These are phyloP conservation scores for Suillus bovinus DNA, from an alignment of 768 basidiomycete species.

Conservation along the genomic window DNA sequence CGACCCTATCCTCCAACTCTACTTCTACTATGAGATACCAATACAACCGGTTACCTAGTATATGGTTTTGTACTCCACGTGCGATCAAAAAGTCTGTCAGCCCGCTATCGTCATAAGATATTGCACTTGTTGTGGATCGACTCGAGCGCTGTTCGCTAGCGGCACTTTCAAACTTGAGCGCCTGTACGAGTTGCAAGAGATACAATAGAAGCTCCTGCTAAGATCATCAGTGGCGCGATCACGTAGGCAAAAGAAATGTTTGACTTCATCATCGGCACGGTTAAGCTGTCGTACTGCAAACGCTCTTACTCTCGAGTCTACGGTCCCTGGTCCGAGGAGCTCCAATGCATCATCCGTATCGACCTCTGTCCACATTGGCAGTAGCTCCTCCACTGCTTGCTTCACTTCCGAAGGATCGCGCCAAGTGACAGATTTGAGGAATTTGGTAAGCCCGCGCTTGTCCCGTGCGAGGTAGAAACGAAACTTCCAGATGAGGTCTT, in stretches of 20 bases:
- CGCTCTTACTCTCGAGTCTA: conserved; percentile 89
- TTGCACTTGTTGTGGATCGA: too few species aligned
- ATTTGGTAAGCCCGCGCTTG: conserved; percentile 94
- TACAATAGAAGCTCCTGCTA: conserved; percentile 87
- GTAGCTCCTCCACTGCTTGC: conserved; percentile 93
- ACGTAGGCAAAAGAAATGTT: conserved; percentile 9
- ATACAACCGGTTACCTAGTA: conserved; percentile 89
- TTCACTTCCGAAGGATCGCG: conserved; percentile 94
- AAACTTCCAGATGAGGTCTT: conserved; percentile 98
- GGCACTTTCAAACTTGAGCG: conserved; percentile 91
- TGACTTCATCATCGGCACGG: conserved; percentile 92
- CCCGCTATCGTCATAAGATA: too few species aligned
- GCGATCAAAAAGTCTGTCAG: conserved; percentile 90
- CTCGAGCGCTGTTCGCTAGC: conserved; percentile 76
- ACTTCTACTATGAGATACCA: conserved; percentile 99
- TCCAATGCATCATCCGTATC: conserved; percentile 97
- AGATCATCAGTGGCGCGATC: background rate
- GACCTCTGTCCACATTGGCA: conserved; percentile 97
- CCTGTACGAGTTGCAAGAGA: conserved; percentile 94
- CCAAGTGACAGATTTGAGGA: too few species aligned
- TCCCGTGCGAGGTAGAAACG: conserved; percentile 94
- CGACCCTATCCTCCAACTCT: conserved; percentile 73
- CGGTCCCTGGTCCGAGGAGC: conserved; percentile 84
- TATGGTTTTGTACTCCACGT: conserved; percentile 77
- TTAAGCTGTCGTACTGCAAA: conserved; percentile 93